Evolutionary conservation across 345 rosid genomes (phyloP), one percentile per base, ranked within the genome.

Genomic region (Sisymbrium irio): DNA sequence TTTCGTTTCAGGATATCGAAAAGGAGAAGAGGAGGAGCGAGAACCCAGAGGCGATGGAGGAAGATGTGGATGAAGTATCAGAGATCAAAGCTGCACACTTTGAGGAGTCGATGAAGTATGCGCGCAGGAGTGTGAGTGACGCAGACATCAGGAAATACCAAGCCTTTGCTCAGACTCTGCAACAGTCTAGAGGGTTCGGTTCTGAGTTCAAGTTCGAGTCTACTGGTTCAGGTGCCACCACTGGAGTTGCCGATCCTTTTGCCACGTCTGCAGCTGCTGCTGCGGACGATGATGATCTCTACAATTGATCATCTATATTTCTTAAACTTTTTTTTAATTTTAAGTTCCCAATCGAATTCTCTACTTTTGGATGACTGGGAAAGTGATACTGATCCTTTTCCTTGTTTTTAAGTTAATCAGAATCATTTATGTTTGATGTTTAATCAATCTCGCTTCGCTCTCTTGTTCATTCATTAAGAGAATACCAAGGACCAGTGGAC

Each of bases 31-130:
- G 95, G 63, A 80, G 85, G 75, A 85, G 84, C 50, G 96, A 89
- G 50, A 89, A 91, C 83, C 98, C 98, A 9, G 98, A 93, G 78
- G 97, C 98, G 0, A 94, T 94, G 96, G 95, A 94, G 85, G 97
- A 94, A 85, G 98, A 91, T 69, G 83, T 81, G 18, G 68, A 94
- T 66, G 98, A 94, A 15, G 86, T 91, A 53, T 80, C 98, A 1
- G 98, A 93, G 88, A 92, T 93, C 76, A 93, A 85, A 82, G 85
- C 97, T 9, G 90, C 96, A 7, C 97, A 93, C 76, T 93, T 93
- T 22, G 98, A 93, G 86, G 98, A 93, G 78, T 93, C 98, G 35
- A 90, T 93, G 96, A 93, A 90, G 85, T 93, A 81, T 79, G 98
- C 98, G 0, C 85, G 98, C 2, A 82, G 96, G 80, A 93, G 98